Base-by-base conservation (phyloP, 2,329 filamentous ascomycete species). In the Colletotrichum sidae region DNA sequence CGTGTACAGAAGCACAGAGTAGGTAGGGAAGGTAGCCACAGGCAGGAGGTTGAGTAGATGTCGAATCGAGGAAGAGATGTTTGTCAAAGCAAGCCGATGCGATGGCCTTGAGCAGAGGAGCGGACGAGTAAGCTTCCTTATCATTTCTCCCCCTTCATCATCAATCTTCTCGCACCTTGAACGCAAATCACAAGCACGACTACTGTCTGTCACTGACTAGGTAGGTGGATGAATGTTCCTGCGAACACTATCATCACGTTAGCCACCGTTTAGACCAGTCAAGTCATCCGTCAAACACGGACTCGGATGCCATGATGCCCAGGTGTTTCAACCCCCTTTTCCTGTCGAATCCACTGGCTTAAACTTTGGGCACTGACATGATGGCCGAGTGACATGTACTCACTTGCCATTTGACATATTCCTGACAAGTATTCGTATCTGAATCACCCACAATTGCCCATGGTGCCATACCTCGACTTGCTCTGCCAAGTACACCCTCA, bases 321-420 rank as follows among this genome's bases (percentile, higher is more conserved):
- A 13, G 15, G 15, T 17, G 49, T 65, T 51, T 49, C 50, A 33
- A 49, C 15, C 60, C 38, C 34, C 50, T 42, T 55, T 25, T 25
- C 47, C 8, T 46, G n/a, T 25, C 2, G 37, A 41, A 52, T 34
- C 25, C n/a, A 34, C 25, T 25, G 25, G 56, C 53, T 60, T 60
- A 63, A 52, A 66, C 52, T 66, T 66, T 15, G 34, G 42, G 52
- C 63, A 57, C 57, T 66, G 63, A 66, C 58, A 53, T 56, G 62
- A 62, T 65, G 15, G 50, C 46, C 42, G 33, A 25, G 41, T 17
- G 34, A 15, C 42, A 15, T 50, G 51, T 65, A 15, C 35, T 8
- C 41, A 41, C n/a, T 12, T 38, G 38, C 57, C 13, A 42, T 15
- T 46, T 15, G 10, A 17, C 42, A 44, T 37, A 38, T 8, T 9